These are phyloP conservation scores for Lantana camara DNA, from an alignment of 257 asterid species.

Conservation along the genomic window DNA sequence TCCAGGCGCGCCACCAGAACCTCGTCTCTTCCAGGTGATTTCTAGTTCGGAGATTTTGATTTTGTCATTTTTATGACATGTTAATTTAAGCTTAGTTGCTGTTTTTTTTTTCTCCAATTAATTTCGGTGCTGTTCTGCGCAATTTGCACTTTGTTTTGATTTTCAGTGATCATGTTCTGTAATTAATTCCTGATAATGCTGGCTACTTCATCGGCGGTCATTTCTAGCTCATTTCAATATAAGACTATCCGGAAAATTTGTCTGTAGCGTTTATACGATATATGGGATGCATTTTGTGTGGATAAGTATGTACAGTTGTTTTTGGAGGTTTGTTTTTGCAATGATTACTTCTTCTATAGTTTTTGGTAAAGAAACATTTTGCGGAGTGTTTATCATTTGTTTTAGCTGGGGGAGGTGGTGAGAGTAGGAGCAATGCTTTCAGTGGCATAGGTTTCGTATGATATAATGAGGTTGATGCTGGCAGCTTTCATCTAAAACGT, in stretches of 20 bases:
- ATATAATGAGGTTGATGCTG: neutral
- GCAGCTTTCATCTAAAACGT: neutral
- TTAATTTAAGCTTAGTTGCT: neutral
- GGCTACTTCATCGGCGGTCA: neutral
- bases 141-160: neutral
- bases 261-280: slow-evolving; percentile 6
- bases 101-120: neutral
- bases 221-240: slow-evolving; percentile 9
- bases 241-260: neutral
- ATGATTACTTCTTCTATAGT: neutral
- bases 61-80: neutral
- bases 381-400: neutral
- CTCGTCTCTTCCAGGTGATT: slow-evolving; percentile 59
- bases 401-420: neutral
- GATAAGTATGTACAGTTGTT: neutral
- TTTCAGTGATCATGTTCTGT: neutral
- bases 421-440: neutral
- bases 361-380: neutral
- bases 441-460: neutral
- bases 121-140: neutral
- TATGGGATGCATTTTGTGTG: slow-evolving; percentile 7
- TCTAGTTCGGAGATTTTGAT: neutral
- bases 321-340: neutral
- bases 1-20: slow-evolving; percentile 54
- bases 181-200: slow-evolving; percentile 1